Percentiles rank a stretch among this genome's conserved stretches.
Evolutionary conservation across 148 eudicot genomes (phyloP).

Genomic region (Vaccinium corymbosum): DNA sequence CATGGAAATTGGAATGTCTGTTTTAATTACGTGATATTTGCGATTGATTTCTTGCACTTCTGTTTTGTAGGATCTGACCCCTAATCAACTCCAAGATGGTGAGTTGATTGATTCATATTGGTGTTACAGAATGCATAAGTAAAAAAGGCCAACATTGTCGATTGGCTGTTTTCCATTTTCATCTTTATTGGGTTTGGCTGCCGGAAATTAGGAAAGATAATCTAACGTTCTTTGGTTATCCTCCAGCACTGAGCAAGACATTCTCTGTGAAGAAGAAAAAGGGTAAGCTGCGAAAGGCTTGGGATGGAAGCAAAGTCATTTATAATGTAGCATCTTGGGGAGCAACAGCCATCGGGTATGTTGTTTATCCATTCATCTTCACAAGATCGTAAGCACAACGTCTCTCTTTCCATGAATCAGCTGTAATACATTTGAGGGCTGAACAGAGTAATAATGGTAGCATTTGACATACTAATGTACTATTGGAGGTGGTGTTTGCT

Average conservation of each 20-base stretch:
- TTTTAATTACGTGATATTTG: not conserved
- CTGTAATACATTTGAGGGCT: not conserved
- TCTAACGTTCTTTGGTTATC: conserved; percentile 19
- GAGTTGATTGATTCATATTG: conserved; percentile 23
- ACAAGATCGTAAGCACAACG: not conserved
- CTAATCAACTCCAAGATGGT: conserved; percentile 82
- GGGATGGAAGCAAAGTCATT: conserved; percentile 88
- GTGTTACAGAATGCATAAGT: not conserved
- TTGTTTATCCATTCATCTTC: not conserved
- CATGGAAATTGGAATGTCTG: not conserved
- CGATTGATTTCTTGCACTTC: conserved; percentile 1
- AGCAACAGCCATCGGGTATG: conserved; percentile 96
- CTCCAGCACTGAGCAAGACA: conserved; percentile 81
- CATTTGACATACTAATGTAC: not conserved
- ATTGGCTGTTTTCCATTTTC: not conserved
- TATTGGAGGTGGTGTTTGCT: not conserved
- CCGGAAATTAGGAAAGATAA: not conserved
- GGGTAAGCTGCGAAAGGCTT: conserved; percentile 95
- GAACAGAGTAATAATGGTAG: not conserved
- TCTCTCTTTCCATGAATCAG: not conserved
- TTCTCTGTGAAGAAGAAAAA: conserved; percentile 76
- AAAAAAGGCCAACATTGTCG: not conserved
- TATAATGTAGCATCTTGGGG: conserved; percentile 99
- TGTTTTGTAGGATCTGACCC: conserved; percentile 62
- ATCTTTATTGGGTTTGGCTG: conserved; percentile 10